Evolutionary conservation across 768 basidiomycete species (phyloP).

Genomic region (Pisolithus marmoratus): DNA sequence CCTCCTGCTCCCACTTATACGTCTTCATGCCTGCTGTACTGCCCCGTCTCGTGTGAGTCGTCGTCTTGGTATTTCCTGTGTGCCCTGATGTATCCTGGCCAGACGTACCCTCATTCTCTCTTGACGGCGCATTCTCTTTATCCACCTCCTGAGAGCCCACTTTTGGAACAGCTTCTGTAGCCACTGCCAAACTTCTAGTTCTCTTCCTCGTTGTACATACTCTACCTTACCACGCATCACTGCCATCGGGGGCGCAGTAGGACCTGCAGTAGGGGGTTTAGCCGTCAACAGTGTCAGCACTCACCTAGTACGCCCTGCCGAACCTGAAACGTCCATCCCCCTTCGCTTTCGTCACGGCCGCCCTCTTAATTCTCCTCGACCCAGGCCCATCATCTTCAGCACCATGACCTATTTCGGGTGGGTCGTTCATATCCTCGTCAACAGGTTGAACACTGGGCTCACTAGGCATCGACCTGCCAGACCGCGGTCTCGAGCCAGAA

Average conservation of each 20-base stretch:
- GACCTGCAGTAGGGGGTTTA: not conserved
- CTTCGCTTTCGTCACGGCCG: not conserved
- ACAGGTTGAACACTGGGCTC: not conserved
- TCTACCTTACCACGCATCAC: not conserved
- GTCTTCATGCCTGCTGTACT: no score
- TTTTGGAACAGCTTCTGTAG: not conserved
- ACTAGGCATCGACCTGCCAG: not conserved
- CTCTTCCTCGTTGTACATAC: not conserved
- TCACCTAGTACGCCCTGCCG: not conserved
- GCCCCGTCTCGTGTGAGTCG: no score
- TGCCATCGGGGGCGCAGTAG: not conserved
- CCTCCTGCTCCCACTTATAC: no score
- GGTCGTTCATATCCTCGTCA: conserved; percentile 3
- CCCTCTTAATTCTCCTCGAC: not conserved
- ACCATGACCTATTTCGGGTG: not conserved
- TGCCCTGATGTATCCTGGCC: no score
- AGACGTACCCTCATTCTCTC: no score
- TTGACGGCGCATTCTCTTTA: no score
- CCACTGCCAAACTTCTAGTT: not conserved
- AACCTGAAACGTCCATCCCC: not conserved
- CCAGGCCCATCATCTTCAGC: not conserved
- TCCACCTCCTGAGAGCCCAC: no score
- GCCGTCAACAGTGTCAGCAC: not conserved
- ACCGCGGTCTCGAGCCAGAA: not conserved
- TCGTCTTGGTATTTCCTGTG: no score